Conservation (phyloP, 1,139 yeast genomes). For the Yarrowia galli region DNA sequence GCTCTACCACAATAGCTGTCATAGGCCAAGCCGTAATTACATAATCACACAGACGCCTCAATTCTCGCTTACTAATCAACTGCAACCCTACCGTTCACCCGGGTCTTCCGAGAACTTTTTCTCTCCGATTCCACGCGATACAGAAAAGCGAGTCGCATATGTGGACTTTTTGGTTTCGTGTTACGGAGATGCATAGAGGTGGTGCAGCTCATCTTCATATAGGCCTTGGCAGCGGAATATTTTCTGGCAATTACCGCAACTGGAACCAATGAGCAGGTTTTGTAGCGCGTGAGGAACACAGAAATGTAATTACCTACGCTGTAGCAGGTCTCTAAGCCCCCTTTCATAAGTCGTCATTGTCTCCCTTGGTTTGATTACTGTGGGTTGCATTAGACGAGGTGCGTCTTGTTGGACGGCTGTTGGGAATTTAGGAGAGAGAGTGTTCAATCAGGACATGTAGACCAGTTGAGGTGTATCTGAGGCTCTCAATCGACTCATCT, state of each 20-base stretch:
- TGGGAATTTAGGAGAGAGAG: no score
- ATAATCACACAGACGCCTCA: no score
- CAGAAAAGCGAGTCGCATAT: constrained; percentile 19
- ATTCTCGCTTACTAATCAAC: not conserved
- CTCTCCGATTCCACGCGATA: constrained; percentile 12
- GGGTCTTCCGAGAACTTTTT: not conserved
- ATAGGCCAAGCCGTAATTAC: no score
- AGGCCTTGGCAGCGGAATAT: constrained; percentile 6
- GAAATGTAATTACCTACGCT: not conserved
- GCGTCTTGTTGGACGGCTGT: not conserved
- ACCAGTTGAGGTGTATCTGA: not conserved
- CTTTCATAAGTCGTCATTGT: no score
- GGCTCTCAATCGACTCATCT: not conserved
- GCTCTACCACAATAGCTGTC: no score
- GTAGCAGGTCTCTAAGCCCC: not conserved
- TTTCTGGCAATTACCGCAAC: no score
- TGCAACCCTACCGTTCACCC: not conserved
- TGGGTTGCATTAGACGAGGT: not conserved
- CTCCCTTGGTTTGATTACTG: no score
- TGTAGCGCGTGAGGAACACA: not conserved
- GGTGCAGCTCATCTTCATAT: constrained; percentile 17
- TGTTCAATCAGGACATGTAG: not conserved
- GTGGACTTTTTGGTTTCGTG: constrained; percentile 1
- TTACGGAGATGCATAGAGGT: not conserved
- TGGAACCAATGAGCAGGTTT: not conserved